A percentile compares a stretch with the other conserved stretches of the same genome.
phyloP scores from a whole-genome alignment of 768 basidiomycete species.

The Kwoniella dejecticola region DNA sequence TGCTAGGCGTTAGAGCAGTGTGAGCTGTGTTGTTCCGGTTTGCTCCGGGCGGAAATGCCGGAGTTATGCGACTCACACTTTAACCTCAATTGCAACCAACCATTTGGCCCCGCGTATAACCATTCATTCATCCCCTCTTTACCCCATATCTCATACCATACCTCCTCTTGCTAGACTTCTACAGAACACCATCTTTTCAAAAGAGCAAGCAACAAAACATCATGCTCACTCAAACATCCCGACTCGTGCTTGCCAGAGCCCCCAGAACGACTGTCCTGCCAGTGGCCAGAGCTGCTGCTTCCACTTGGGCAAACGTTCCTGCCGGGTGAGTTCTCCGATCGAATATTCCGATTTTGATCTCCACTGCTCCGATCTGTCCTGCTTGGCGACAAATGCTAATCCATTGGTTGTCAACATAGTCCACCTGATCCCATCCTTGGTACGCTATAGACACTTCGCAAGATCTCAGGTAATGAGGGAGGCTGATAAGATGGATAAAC shows the following conservation, averaged over 20 bases:
- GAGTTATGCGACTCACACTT: not conserved
- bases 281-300: slow-evolving; percentile 32
- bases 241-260: slow-evolving; percentile 17
- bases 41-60: slow-evolving; percentile 11
- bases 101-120: slow-evolving; percentile 12
- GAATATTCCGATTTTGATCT: not conserved
- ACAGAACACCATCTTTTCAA: too few species aligned
- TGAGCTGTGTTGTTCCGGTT: not conserved
- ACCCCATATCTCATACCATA: not conserved
- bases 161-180: too few species aligned
- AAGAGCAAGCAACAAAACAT: not conserved
- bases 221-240: slow-evolving; percentile 22
- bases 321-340: slow-evolving; percentile 40
- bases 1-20: too few species aligned
- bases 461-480: too few species aligned
- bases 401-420: slow-evolving; percentile 18
- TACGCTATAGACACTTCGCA: slow-evolving; percentile 14
- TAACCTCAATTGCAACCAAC: not conserved
- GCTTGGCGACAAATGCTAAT: too few species aligned
- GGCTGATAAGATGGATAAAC: slow-evolving; percentile 2
- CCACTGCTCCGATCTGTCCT: too few species aligned
- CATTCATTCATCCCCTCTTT: not conserved
- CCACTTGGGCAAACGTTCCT: slow-evolving; percentile 50
- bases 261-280: slow-evolving; percentile 2
- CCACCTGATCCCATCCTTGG: slow-evolving; percentile 54